phyloP scores from a whole-genome alignment of 805 yeast genomes.

The Monosporozyma unispora region DNA sequence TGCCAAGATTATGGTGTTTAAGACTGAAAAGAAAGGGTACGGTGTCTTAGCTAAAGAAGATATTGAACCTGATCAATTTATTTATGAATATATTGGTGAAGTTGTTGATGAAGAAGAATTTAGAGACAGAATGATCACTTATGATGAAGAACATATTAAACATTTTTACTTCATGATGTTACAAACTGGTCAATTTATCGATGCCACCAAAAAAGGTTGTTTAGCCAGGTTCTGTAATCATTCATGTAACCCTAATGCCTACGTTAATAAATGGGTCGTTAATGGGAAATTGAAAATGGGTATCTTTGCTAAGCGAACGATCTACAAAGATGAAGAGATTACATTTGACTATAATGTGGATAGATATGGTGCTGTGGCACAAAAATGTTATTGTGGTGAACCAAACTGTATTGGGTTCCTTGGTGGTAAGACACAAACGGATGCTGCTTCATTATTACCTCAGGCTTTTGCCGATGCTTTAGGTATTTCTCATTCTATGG shows the following conservation, averaged over 20 bases:
- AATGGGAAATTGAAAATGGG: slow-evolving; percentile 90
- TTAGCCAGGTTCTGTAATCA: slow-evolving; percentile 90
- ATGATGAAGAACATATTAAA: slow-evolving; percentile 57
- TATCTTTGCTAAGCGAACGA: slow-evolving; percentile 73
- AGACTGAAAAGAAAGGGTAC: slow-evolving; percentile 78
- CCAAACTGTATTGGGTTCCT: slow-evolving; percentile 84
- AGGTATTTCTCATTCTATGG: slow-evolving; percentile 61
- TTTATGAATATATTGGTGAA: slow-evolving; percentile 91
- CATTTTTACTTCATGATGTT: slow-evolving; percentile 96
- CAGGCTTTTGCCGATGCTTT: slow-evolving; percentile 78
- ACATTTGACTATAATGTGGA: slow-evolving; percentile 83
- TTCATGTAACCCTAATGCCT: slow-evolving; percentile 91
- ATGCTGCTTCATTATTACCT: slow-evolving; percentile 76
- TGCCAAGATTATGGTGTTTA: slow-evolving; percentile 70
- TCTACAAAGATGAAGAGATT: slow-evolving; percentile 74
- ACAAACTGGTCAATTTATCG: slow-evolving; percentile 85
- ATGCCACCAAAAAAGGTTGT: slow-evolving; percentile 85
- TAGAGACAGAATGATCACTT: slow-evolving; percentile 60
- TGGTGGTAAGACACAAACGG: slow-evolving; percentile 97
- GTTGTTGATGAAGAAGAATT: slow-evolving; percentile 78
- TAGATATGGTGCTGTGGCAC: slow-evolving; percentile 90
- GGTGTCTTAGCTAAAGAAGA: slow-evolving; percentile 68
- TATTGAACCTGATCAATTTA: slow-evolving; percentile 56
- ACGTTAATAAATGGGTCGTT: slow-evolving; percentile 95
- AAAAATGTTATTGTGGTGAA: slow-evolving; percentile 91